A percentile compares a stretch with the other conserved stretches of the same genome.
phyloP scores from a whole-genome alignment of 2,329 filamentous ascomycete genomes.

The Colletotrichum sp. region DNA sequence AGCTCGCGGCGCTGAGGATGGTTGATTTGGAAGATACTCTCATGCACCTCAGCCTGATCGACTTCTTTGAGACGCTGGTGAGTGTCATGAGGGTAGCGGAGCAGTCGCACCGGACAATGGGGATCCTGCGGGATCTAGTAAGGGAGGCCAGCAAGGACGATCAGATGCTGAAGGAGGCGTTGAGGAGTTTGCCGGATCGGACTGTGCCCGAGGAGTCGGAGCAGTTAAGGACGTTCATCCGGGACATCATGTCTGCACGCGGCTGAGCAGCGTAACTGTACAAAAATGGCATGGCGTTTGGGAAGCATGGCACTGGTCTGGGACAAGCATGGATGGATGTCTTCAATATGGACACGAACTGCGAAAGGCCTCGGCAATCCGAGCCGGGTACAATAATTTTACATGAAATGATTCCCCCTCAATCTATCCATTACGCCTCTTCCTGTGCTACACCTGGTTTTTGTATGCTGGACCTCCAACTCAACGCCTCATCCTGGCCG shows the following conservation, averaged over 20 bases:
- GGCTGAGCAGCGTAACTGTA: background rate
- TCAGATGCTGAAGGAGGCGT: slow-evolving; percentile 37
- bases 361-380: background rate
- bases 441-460: background rate
- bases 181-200: slow-evolving; percentile 50
- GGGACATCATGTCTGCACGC: slow-evolving; percentile 38
- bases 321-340: background rate
- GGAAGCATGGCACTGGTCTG: background rate
- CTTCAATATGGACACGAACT: slow-evolving; percentile 18
- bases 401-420: slow-evolving; percentile 8
- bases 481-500: slow-evolving; percentile 29
- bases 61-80: slow-evolving; percentile 58
- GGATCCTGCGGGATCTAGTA: slow-evolving; percentile 40
- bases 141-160: slow-evolving; percentile 45
- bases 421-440: slow-evolving; percentile 19
- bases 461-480: background rate
- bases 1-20: slow-evolving; percentile 58
- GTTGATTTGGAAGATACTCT: slow-evolving; percentile 53
- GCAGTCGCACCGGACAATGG: slow-evolving; percentile 28
- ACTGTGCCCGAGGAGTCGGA: slow-evolving; percentile 58
- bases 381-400: slow-evolving; percentile 9
- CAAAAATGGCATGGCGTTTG: background rate
- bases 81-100: slow-evolving; percentile 50
- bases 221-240: slow-evolving; percentile 49
- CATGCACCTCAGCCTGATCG: slow-evolving; percentile 55